Conservation (phyloP, 768 basidiomycete species). For the Mrakia gelida region DNA sequence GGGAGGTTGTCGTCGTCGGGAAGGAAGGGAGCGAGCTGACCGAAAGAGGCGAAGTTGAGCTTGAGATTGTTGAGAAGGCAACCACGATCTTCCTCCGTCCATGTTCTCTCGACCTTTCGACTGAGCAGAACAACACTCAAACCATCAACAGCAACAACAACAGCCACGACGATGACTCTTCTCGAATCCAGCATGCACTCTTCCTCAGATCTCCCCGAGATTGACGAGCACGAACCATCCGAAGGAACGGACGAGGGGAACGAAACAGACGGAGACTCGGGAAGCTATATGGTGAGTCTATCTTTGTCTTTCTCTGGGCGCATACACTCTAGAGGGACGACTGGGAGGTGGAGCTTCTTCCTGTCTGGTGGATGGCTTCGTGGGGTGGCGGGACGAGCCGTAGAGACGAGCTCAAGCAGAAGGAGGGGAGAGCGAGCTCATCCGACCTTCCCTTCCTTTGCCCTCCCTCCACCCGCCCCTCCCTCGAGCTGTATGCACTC, state of each 20-base stretch:
- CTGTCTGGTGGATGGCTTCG: too few relatives aligned
- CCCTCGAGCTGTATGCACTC: neutral
- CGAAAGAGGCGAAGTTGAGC: too few relatives aligned
- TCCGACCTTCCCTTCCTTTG: neutral
- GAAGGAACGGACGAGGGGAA: neutral
- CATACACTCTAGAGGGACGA: too few relatives aligned
- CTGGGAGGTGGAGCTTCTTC: too few relatives aligned
- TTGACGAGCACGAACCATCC: neutral
- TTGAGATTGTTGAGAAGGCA: neutral
- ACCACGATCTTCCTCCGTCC: neutral
- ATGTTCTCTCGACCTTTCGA: neutral
- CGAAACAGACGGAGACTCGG: neutral
- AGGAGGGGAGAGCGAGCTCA: neutral
- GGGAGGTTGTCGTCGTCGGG: neutral
- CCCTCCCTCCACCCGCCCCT: neutral
- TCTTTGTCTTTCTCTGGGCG: neutral
- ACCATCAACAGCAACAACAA: too few relatives aligned
- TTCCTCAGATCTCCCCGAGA: neutral
- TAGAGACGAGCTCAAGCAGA: neutral
- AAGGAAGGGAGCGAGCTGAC: too few relatives aligned
- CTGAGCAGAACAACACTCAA: neutral
- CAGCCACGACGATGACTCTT: too few relatives aligned
- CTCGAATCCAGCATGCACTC: neutral
- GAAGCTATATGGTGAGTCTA: neutral
- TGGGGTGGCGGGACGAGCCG: too few relatives aligned